Percentiles rank a stretch among this genome's conserved stretches.
Evolutionary conservation across 331 rosid species (phyloP).

Genomic region (Cydonia oblonga): DNA sequence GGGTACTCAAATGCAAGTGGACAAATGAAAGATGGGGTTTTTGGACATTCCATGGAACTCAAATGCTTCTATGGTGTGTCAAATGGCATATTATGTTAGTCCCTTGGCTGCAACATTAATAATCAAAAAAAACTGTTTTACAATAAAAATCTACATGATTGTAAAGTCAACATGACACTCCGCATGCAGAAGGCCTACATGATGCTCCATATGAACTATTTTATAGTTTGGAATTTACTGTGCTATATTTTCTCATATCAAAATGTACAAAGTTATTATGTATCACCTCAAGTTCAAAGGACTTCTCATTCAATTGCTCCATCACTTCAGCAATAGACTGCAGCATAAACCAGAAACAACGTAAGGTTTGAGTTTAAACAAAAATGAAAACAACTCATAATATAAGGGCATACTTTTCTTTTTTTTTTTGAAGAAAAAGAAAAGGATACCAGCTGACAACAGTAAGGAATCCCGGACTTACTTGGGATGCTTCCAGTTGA

Average conservation of each 20-base stretch:
- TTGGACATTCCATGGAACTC: neutral
- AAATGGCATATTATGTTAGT: neutral
- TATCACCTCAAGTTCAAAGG: constrained; percentile 94
- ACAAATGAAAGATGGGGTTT: neutral
- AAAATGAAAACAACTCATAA: neutral
- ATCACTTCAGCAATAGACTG: constrained; percentile 71
- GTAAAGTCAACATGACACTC: neutral
- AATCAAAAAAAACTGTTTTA: neutral
- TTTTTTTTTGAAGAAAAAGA: neutral
- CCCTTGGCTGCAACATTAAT: neutral
- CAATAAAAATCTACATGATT: neutral
- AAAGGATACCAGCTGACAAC: neutral
- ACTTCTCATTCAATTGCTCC: constrained; percentile 74
- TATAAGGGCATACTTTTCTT: neutral
- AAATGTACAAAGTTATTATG: constrained; percentile 7
- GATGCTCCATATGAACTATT: neutral
- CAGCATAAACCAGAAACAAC: constrained; percentile 27
- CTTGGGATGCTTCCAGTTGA: constrained; percentile 56
- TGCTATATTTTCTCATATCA: neutral
- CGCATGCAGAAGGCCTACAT: neutral
- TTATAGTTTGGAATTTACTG: neutral
- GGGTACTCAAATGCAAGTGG: neutral
- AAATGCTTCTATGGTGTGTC: neutral
- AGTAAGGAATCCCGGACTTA: constrained; percentile 23
- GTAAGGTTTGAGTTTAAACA: constrained; percentile 9